Percentiles rank a stretch among this genome's conserved stretches.
Conservation (phyloP, 2,329 filamentous ascomycete genomes). For the Ophiocordyceps unilateralis region DNA sequence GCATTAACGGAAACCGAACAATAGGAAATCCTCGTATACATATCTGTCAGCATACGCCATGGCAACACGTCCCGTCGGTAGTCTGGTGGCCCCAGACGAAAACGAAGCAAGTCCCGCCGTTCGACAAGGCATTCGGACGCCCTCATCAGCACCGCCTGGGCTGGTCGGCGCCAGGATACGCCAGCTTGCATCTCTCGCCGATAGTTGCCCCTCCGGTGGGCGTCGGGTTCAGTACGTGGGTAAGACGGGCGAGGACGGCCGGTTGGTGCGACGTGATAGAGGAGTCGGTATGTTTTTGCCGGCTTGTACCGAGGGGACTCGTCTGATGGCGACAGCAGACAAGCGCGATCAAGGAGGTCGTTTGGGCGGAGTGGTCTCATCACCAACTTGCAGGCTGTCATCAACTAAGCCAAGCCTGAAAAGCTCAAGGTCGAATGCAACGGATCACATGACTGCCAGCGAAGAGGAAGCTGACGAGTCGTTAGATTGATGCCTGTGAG, state of each 20-base stretch:
- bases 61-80: constrained; percentile 4
- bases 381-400: not conserved
- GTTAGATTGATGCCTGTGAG: not conserved
- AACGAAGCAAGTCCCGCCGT: constrained; percentile 2
- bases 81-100: constrained; percentile 2
- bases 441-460: not conserved
- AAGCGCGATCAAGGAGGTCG: constrained; percentile 1
- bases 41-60: constrained; percentile 2
- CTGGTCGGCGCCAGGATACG: constrained; percentile 13
- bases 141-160: constrained; percentile 7
- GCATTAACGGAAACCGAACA: not conserved
- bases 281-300: not conserved
- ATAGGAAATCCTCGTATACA: not conserved
- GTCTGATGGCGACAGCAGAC: not conserved
- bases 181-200: constrained; percentile 9
- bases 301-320: not conserved
- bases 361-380: constrained; percentile 1
- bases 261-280: not conserved
- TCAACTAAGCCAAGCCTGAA: constrained; percentile 1
- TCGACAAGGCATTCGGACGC: constrained; percentile 2
- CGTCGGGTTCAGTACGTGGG: constrained; percentile 2
- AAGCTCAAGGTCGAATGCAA: constrained; percentile 1
- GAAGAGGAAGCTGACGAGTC: not conserved
- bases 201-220: not conserved
- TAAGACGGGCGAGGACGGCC: constrained; percentile 9